Base-by-base conservation (phyloP, 2,329 filamentous ascomycete species). In the Verruconis gallopava region DNA sequence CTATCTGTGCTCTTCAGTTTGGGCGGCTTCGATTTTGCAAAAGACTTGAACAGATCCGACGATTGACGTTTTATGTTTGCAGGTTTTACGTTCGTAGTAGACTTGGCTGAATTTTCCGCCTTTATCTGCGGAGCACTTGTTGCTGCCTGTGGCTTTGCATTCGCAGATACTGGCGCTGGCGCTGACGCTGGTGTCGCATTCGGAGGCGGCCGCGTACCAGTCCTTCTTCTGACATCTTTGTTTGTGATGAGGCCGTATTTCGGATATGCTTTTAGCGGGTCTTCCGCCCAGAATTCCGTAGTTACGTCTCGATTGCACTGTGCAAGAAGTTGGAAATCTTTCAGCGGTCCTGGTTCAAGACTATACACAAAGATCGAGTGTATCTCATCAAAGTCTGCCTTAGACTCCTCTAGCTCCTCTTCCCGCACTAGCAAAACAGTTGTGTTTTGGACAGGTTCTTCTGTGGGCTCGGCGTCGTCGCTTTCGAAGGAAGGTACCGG, bases 361-460 rank as follows among this genome's bases (percentile, higher is more conserved):
- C 86, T 94, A 64, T 96, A 96, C 34, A 96, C 65, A 52, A 95
- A 85, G 46, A 94, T 79, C 0, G 84, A 82, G 0, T 69, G 71
- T 42, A 94, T 75, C n/a, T 75, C 67, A 38, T 81, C 71, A 49
- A 89, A 93, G 13, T 74, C 69, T 12, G 68, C 65, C 44, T 85
- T 75, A 1, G 36, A 59, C 81, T 81, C 73, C 57, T 80, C 68
- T 4, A 95, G 64, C 22, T 79, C 71, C 46, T 86, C 80, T 58
- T 94, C 82, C 5, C 71, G 68, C 1, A 79, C 77, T 5, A 95
- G 61, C 3, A 77, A 69, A 38, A 94, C 64, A 0, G 72, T 76
- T 11, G 68, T 69, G 1, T 71, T 68, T 13, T 71, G 62, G 4
- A 73, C 65, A 2, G 67, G 60, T 11, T 77, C 71, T 2, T 68